Evolutionary conservation across 176 grass and related monocot species (phyloP), one percentile per base, ranked within the genome.

Genomic region (Aegilops speltoides): DNA sequence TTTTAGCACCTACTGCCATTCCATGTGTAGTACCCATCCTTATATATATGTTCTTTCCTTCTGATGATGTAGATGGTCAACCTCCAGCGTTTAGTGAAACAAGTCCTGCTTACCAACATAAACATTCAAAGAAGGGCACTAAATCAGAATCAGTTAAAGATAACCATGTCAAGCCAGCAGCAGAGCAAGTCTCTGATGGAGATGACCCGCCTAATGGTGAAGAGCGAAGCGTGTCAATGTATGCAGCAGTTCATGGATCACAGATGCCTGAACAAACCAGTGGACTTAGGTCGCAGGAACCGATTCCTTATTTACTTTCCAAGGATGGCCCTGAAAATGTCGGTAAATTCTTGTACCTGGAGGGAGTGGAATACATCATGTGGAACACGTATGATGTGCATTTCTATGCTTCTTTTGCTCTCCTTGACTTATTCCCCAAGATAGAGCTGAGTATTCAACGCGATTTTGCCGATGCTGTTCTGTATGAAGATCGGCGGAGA

Each of bases 351-450:
- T 86, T 99, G 77, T 99, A 99, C 82, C 84, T 99, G 76, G 97
- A 99, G 88, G 97, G 97, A 76, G 92, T 96, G 54, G 97, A 99
- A 54, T 99, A 99, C 82, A 93, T 96, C 75, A 96, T 99, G 97
- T 99, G 97, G 97, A 88, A 88, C 72, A 99, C 97, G 16, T 99
- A 99, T 87, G 94, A 99, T 88, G 97, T 99, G 73, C 97, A 99
- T 83, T 99, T 99, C 56, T 99, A 99, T 85, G 93, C 97, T 84
- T 99, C 97, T 68, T 99, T 99, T 85, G 93, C 97, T 79, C 97
- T 99, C 68, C 90, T 99, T 36, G 92, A 94, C 78, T 91, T 99
- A 25, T 99, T 99, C 54, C 97, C 97, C 22, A 94, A 99, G 93
- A 94, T 99, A 61, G 97, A 99, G 84, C 69, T 99, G 77, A 88